Conservation (phyloP, 352 stramenopile species). For the Phytophthora melonis region DNA sequence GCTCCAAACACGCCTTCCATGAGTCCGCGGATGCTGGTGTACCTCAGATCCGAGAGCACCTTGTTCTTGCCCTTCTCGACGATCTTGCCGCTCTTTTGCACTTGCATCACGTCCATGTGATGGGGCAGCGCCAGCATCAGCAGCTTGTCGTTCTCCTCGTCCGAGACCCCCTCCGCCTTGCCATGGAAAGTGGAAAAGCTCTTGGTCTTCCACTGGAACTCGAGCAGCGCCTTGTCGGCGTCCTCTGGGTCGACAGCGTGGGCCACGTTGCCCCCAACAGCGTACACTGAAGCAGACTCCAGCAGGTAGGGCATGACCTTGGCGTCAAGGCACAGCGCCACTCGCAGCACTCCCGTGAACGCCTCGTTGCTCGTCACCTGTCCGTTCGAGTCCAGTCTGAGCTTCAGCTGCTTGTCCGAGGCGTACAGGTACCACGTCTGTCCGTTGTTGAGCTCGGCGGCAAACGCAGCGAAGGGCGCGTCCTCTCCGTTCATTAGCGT, state of each 20-base stretch:
- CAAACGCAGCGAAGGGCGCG: conserved; percentile 61
- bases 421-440: conserved; percentile 76
- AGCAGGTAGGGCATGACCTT: conserved; percentile 57
- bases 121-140: conserved; percentile 83
- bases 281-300: conserved; percentile 67
- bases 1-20: conserved; percentile 74
- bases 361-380: conserved; percentile 39
- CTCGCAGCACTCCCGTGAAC: conserved; percentile 67
- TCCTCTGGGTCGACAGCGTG: conserved; percentile 53
- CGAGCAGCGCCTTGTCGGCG: conserved; percentile 42
- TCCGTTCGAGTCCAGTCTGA: conserved; percentile 50
- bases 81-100: conserved; percentile 16
- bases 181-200: conserved; percentile 47
- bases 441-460: conserved; percentile 60
- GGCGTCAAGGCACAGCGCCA: conserved; percentile 56
- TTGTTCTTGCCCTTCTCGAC: conserved; percentile 38
- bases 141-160: conserved; percentile 49
- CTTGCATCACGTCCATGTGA: conserved; percentile 66
- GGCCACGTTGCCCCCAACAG: conserved; percentile 61
- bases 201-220: conserved; percentile 74
- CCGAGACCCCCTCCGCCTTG: conserved; percentile 8
- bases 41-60: conserved; percentile 55
- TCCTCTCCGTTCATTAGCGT: conserved; percentile 53
- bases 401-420: conserved; percentile 57
- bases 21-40: conserved; percentile 78